These are phyloP conservation scores for Aspergillus nomiae DNA, from an alignment of 2,329 filamentous ascomycete genomes.

Conservation along the genomic window DNA sequence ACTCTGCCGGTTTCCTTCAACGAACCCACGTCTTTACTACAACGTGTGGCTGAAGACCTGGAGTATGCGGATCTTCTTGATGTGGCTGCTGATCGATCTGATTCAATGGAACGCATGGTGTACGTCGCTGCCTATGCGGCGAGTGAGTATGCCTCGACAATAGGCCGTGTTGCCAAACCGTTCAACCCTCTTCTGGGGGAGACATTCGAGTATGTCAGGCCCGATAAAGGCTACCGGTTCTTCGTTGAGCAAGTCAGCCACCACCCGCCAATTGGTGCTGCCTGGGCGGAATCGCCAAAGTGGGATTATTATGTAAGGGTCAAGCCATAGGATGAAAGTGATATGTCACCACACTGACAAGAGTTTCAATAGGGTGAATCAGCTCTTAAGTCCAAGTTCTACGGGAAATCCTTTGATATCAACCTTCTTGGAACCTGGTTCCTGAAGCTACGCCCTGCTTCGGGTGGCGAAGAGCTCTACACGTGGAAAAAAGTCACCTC, in stretches of 20 bases:
- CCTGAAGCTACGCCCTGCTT: conserved; percentile 74
- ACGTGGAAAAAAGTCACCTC: conserved; percentile 99
- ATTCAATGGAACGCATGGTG: conserved; percentile 88
- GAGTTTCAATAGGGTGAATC: conserved; percentile 71
- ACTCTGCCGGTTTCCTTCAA: conserved; percentile 98
- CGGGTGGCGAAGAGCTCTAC: conserved; percentile 81
- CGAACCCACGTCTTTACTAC: conserved; percentile 91
- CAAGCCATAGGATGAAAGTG: neutral
- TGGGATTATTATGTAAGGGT: conserved; percentile 82
- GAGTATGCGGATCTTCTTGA: conserved; percentile 95
- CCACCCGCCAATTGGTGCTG: conserved; percentile 91
- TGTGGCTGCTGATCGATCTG: conserved; percentile 77
- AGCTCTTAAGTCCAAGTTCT: conserved; percentile 93
- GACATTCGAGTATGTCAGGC: conserved; percentile 93
- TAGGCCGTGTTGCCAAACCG: conserved; percentile 93
- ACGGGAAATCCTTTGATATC: conserved; percentile 96
- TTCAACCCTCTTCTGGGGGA: conserved; percentile 97
- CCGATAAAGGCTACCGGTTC: conserved; percentile 97
- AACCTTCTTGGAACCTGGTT: conserved; percentile 98
- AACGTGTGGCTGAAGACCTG: conserved; percentile 96
- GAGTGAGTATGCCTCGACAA: conserved; percentile 95
- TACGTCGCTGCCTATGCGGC: conserved; percentile 96
- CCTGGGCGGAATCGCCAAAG: conserved; percentile 85
- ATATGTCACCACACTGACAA: conserved; percentile 1
- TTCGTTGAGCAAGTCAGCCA: conserved; percentile 98